These are phyloP conservation scores for Aspergillus nanangensis DNA, from an alignment of 495 filamentous ascomycete species.

Conservation along the genomic window DNA sequence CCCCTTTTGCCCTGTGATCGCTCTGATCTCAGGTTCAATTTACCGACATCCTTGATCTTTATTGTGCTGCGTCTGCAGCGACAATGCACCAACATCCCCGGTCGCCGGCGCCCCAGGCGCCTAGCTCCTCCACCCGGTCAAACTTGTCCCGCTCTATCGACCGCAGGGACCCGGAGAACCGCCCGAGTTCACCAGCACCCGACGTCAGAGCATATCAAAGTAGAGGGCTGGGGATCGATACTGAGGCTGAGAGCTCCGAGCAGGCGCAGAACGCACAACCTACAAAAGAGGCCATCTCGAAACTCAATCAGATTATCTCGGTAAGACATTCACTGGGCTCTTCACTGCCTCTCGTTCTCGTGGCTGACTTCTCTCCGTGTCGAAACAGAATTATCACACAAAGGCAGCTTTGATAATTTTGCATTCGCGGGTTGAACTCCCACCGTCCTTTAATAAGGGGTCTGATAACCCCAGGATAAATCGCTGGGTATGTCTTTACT, in stretches of 20 bases:
- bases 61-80: background rate
- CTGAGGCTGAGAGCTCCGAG: conserved; percentile 37
- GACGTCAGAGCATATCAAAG: conserved; percentile 34
- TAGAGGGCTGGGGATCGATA: conserved; percentile 37
- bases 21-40: too few species aligned
- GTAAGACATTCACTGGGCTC: conserved; percentile 39
- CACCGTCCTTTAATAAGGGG: conserved; percentile 55
- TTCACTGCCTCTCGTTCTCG: background rate
- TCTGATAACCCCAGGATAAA: conserved; percentile 64
- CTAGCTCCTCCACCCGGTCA: conserved; percentile 60
- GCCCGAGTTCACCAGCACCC: conserved; percentile 27
- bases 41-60: conserved; percentile 3
- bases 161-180: conserved; percentile 55
- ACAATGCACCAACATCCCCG: conserved; percentile 83
- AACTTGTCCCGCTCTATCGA: conserved; percentile 69
- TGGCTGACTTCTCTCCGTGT: conserved; percentile 6
- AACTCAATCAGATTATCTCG: conserved; percentile 87
- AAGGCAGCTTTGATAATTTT: conserved; percentile 87
- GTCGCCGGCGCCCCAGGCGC: conserved; percentile 59
- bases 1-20: background rate
- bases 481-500: conserved; percentile 75
- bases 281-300: conserved; percentile 58
- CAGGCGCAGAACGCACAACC: conserved; percentile 33
- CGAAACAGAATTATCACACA: conserved; percentile 74
- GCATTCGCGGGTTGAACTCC: conserved; percentile 68